Evolutionary conservation across 176 grass and related monocot species (phyloP).

Genomic region (Oryza punctata): DNA sequence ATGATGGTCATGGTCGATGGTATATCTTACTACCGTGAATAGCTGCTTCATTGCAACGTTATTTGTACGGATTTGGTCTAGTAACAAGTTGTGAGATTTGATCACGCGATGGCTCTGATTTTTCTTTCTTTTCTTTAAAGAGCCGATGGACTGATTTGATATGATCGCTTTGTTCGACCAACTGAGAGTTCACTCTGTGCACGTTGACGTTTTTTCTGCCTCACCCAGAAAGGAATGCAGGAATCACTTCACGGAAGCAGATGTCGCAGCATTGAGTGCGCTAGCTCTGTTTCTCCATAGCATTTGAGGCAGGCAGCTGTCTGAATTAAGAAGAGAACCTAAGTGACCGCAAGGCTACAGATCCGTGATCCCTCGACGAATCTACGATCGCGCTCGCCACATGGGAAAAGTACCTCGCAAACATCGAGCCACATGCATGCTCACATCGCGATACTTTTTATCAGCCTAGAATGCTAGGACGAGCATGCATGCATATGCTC

Average conservation of each 20-base stretch:
- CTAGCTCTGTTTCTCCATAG: neutral
- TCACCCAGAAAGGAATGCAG: too few relatives aligned
- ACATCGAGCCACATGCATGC: conserved; percentile 27
- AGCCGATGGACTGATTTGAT: neutral
- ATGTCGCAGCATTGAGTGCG: neutral
- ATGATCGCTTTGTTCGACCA: neutral
- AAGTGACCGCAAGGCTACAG: neutral
- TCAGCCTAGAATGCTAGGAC: conserved; percentile 8
- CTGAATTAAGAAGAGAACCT: neutral
- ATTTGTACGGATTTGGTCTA: neutral
- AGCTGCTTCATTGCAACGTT: too few relatives aligned
- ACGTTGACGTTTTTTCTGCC: neutral
- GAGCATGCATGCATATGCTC: neutral
- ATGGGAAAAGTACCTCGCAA: conserved; percentile 18
- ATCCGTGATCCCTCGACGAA: neutral
- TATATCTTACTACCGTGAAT: too few relatives aligned
- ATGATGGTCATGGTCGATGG: neutral
- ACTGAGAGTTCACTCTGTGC: neutral
- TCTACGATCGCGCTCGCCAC: conserved; percentile 2
- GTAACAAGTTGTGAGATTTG: neutral
- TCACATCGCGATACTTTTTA: neutral
- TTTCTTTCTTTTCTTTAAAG: too few relatives aligned
- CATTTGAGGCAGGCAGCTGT: neutral
- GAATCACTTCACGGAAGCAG: neutral
- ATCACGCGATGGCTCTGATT: too few relatives aligned